A percentile compares a stretch with the other conserved stretches of the same genome.
phyloP scores from a whole-genome alignment of 75 land plant species.

The Picea sitchensis region DNA sequence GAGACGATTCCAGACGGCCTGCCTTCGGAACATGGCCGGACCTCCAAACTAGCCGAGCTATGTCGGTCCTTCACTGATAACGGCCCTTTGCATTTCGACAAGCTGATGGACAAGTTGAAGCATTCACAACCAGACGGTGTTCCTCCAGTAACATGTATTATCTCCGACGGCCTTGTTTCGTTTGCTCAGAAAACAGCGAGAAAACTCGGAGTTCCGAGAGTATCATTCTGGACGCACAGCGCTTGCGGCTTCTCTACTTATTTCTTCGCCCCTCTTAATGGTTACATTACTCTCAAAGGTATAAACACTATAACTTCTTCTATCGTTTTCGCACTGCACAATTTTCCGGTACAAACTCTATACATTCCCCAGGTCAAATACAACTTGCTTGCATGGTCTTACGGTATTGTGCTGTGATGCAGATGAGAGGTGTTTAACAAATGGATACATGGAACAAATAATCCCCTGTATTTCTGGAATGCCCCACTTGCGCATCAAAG shows the following conservation, averaged over 20 bases:
- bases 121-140: neutral
- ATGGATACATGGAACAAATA: slow-evolving; percentile 5
- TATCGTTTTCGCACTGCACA: too few species aligned
- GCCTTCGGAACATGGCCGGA: slow-evolving; percentile 16
- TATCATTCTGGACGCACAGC: slow-evolving; percentile 40
- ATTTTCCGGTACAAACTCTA: too few species aligned
- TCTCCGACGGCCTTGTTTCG: slow-evolving; percentile 34
- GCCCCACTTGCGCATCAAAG: neutral
- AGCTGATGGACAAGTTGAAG: slow-evolving; percentile 19
- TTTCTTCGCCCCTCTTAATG: slow-evolving; percentile 6
- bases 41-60: slow-evolving; percentile 25
- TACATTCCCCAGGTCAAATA: too few species aligned
- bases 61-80: slow-evolving; percentile 16
- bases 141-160: slow-evolving; percentile 44
- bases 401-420: too few species aligned
- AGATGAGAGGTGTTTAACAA: too few species aligned
- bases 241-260: slow-evolving; percentile 43
- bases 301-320: neutral
- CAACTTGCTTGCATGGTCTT: too few species aligned
- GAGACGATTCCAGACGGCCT: slow-evolving; percentile 26
- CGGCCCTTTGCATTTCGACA: slow-evolving; percentile 10
- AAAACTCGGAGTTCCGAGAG: slow-evolving; percentile 31
- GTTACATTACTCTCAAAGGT: slow-evolving; percentile 48
- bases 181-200: slow-evolving; percentile 40
- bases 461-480: slow-evolving; percentile 13